Evolutionary conservation across 2,329 filamentous ascomycete species (phyloP).

Genomic region (Exophiala aquamarina): DNA sequence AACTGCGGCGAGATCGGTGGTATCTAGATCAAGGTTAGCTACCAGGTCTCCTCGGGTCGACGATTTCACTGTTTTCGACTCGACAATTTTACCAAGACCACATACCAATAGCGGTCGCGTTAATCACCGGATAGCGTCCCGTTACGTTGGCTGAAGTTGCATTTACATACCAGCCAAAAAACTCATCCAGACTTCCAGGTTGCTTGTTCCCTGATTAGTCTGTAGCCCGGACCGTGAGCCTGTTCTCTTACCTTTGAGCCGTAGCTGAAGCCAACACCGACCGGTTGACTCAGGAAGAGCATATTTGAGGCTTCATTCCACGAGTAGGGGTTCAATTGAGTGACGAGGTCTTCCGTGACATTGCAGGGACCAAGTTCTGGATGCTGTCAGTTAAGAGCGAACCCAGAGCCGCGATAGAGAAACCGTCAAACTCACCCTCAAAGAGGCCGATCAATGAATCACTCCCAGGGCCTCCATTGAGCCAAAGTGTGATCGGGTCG

Average conservation of each 20-base stretch:
- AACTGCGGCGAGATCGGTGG: constrained; percentile 56
- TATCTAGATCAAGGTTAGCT: constrained; percentile 37
- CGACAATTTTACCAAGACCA: too few relatives aligned
- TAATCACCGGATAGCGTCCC: constrained; percentile 51
- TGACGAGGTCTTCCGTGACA: constrained; percentile 45
- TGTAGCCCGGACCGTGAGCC: background rate
- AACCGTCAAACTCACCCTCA: constrained; percentile 32
- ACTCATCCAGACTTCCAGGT: constrained; percentile 42
- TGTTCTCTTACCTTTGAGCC: constrained; percentile 29
- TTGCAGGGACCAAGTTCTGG: constrained; percentile 44
- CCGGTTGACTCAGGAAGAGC: constrained; percentile 62
- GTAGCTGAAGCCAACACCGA: constrained; percentile 60
- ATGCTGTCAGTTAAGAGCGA: constrained; percentile 18
- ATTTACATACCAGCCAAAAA: constrained; percentile 49
- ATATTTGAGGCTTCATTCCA: constrained; percentile 63
- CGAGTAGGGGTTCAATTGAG: constrained; percentile 56
- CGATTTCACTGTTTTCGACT: too few relatives aligned
- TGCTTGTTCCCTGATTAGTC: constrained; percentile 24
- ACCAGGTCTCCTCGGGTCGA: background rate
- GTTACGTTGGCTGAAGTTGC: constrained; percentile 41
- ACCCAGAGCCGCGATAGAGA: background rate
- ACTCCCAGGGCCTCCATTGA: constrained; percentile 44
- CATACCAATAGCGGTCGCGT: constrained; percentile 46
- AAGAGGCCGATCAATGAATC: constrained; percentile 44
- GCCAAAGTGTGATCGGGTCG: constrained; percentile 43